Evolutionary conservation across 2,329 filamentous ascomycete genomes (phyloP), one percentile per base, ranked within the genome.

Genomic region (Chlorencoelia australis): DNA sequence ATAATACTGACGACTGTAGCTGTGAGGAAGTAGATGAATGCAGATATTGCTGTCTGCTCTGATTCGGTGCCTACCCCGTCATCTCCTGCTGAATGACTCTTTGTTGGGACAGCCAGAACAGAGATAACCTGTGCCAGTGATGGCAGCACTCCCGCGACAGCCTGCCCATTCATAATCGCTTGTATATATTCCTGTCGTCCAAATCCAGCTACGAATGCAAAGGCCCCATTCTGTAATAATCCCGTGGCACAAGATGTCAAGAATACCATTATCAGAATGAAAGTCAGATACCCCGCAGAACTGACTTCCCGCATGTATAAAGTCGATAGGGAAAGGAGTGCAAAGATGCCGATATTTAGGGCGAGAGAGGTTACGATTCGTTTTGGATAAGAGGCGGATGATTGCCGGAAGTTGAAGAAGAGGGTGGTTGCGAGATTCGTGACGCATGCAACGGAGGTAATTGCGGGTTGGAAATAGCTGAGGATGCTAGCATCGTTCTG

Each of bases 141-240:
- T 0, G 91, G 91, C 3, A 96, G 65, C 7, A 98, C 88, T 19
- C 91, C 91, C 0, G 91, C 88, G 4, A 98, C 69, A 20, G 80
- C 89, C 60, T 98, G 91, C 1, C 91, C 91, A 3, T 81, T 79
- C 88, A 98, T 96, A 59, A 96, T 87, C 16, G 82, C 89, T 61
- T 96, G 89, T 37, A 86, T 94, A 59, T 96, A 98, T 59, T 91
- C 84, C 14, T 81, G 75, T 34, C 83, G 69, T 22, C 80, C 85
- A 53, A 94, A 96, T 35, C 84, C 80, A 3, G 83, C 76, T 3
- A 86, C 87, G 56, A 88, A 96, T 3, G 91, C 86, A 57, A 95
- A 94, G 8, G 91, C 76, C 13, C 91, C 91, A 58, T 96, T 96
- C 61, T 96, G 91, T 48, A 88, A 82, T 33, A 95, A 67, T 0